Base-by-base conservation (phyloP, 2,329 filamentous ascomycete species). In the Pestalotiopsis sp. region DNA sequence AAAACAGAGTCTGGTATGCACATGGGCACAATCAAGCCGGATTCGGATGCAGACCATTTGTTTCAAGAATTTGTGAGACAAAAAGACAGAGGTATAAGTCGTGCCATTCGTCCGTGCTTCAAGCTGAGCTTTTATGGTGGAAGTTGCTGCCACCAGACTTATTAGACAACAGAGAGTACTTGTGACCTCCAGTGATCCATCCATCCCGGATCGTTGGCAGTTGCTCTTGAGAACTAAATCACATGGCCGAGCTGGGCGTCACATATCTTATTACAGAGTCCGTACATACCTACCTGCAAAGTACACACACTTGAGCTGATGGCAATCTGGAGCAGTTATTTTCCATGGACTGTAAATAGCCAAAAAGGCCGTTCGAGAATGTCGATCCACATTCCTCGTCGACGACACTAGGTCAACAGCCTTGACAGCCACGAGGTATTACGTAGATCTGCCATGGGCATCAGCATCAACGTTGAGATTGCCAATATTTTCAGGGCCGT, bases 381-480 rank as follows among this genome's bases (percentile, higher is more conserved):
- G 45, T 52, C 45, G 17, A 52, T 52, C 45, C 45, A 52, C 45
- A 52, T 52, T 52, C 45, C 17, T 52, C 45, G 20, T 52, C 45
- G 20, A 52, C 45, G 31, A 36, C 31, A 36, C 31, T 36, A 9
- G 6, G 31, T 36, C 31, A 36, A 36, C 31, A 36, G 31, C 31
- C 31, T 36, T 52, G 17, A 52, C 45, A 52, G 45, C 45, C 45
- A 52, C 45, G 17, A n/a, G 17, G 20, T 36, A 23, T 17, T 52
- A 52, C 45, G 45, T 9, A 52, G 45, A 39, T 36, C 31, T 62
- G 36, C 59, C 59, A 27, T n/a, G 45, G 27, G 57, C 57, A 62
- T 27, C 25, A 36, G 59, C 59, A 62, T 62, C 59, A 36, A 62
- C 25, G 25, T 62, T 39, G 59, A 62, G 20, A 62, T 62, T 62